A percentile compares a stretch with the other conserved stretches of the same genome.
Conservation (phyloP, 2,329 filamentous ascomycete genomes). For the Penicillium sp. region DNA sequence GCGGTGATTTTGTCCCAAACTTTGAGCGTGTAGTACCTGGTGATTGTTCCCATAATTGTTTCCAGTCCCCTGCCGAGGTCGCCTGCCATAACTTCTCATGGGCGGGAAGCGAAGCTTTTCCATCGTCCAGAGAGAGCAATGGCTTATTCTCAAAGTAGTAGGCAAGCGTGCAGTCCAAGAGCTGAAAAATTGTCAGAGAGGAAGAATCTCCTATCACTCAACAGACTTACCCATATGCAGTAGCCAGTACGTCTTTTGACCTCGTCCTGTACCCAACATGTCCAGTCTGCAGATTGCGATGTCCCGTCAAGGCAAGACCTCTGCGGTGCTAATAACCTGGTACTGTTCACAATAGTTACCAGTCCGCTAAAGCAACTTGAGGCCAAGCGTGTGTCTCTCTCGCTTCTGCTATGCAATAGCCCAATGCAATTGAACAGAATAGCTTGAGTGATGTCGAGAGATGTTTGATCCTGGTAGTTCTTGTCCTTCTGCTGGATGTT, state of each 20-base stretch:
- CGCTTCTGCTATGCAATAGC: slow-evolving; percentile 28
- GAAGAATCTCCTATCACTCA: background rate
- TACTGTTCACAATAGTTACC: slow-evolving; percentile 28
- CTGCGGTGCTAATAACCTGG: slow-evolving; percentile 17
- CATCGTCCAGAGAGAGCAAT: slow-evolving; percentile 43
- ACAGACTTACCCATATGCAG: slow-evolving; percentile 43
- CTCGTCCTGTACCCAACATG: slow-evolving; percentile 41
- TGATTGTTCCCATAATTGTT: slow-evolving; percentile 23
- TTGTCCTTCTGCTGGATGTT: slow-evolving; percentile 30
- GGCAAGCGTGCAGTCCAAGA: slow-evolving; percentile 45
- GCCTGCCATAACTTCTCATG: slow-evolving; percentile 46
- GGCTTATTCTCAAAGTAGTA: slow-evolving; percentile 41
- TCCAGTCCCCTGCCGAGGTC: slow-evolving; percentile 35
- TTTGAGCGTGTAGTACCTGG: slow-evolving; percentile 18
- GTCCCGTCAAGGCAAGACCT: slow-evolving; percentile 2
- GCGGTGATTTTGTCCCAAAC: background rate
- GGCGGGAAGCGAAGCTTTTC: slow-evolving; percentile 41
- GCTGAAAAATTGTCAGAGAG: slow-evolving; percentile 25
- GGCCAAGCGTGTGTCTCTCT: slow-evolving; percentile 25
- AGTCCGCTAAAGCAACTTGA: slow-evolving; percentile 32
- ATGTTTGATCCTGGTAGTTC: slow-evolving; percentile 6
- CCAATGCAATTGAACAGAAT: slow-evolving; percentile 37
- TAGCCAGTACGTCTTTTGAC: slow-evolving; percentile 42
- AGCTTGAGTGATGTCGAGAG: slow-evolving; percentile 34
- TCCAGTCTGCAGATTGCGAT: slow-evolving; percentile 31